Evolutionary conservation across 371 early-diverging fungal genomes (phyloP), one percentile per base, ranked within the genome.

Genomic region (Lichtheimia hyalospora): DNA sequence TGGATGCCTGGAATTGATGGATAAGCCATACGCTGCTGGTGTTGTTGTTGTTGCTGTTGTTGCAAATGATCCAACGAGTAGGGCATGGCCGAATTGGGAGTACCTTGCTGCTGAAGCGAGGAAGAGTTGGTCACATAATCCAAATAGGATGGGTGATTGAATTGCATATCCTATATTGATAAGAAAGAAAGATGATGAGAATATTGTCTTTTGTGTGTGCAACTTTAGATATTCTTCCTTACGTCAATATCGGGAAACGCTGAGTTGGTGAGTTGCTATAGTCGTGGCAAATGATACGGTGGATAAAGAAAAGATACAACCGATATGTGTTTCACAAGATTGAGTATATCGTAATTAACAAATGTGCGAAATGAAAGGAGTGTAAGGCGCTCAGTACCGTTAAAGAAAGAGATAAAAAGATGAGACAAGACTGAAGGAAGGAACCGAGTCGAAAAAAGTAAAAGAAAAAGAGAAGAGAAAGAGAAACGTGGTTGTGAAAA

Each of bases 101-200:
- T 40, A 21, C n/a, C 16, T 49, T 43, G 48, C 8, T 49, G 57
- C 12, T 49, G 52, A 28, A 43, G 44, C n/a, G 16, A 48, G 14
- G 46, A 21, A 21, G 63, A 16, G 39, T 24, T 48, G 43, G 58
- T 43, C 20, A 54, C 28, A 54, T 61, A 61, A 39, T 54, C 49
- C 15, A 54, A 49, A 43, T 56, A 54, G 41, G 53, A 48, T n/a
- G 62, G 23, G 39, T 57, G 63, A 27, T 49, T 24, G 23, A 52
- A 63, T 52, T 63, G 63, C 63, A 63, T 62, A 6, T n/a, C 49
- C 51, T 42, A 24, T 43, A 28, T n/a, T n/a, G n/a, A n/a, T 49
- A 4, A 49, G 2, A 50, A 20, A 15, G 15, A 16, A 44, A 43
- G 34, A 46, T 2, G 46, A 46, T 20, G 16, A 18, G 21, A 46